These are phyloP conservation scores for Suillus plorans DNA, from an alignment of 768 basidiomycete species.

Conservation along the genomic window DNA sequence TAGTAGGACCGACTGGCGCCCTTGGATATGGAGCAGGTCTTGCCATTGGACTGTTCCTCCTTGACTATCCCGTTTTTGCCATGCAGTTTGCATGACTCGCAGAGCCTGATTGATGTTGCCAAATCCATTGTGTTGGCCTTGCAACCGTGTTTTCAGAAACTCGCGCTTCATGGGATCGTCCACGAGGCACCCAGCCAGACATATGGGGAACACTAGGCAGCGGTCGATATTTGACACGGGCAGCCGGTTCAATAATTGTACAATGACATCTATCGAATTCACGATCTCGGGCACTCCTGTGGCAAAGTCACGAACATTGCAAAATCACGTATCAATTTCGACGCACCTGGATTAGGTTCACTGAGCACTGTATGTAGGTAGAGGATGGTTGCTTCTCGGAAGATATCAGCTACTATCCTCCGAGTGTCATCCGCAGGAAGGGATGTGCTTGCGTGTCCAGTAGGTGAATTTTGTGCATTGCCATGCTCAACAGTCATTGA, in stretches of 20 bases:
- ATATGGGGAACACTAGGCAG: constrained; percentile 69
- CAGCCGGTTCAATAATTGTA: constrained; percentile 53
- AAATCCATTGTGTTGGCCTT: constrained; percentile 52
- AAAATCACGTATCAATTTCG: constrained; percentile 4
- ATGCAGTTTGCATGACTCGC: constrained; percentile 64
- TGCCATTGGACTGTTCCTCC: constrained; percentile 59
- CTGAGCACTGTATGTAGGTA: constrained; percentile 73
- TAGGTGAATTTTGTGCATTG: constrained; percentile 16
- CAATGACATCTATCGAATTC: constrained; percentile 52
- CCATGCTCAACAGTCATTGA: constrained; percentile 9
- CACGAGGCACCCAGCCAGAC: constrained; percentile 71
- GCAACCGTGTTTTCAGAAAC: constrained; percentile 57
- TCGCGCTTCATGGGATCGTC: constrained; percentile 60
- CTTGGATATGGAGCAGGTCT: constrained; percentile 42
- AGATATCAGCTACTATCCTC: constrained; percentile 51
- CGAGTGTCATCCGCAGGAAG: constrained; percentile 43
- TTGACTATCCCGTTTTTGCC: constrained; percentile 63
- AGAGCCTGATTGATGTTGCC: constrained; percentile 61
- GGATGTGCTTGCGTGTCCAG: constrained; percentile 31
- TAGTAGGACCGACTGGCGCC: constrained; percentile 28
- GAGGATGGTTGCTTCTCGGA: constrained; percentile 62
- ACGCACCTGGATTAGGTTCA: constrained; percentile 66
- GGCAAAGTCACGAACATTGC: constrained; percentile 11
- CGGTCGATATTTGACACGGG: constrained; percentile 63
- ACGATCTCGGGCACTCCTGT: constrained; percentile 73